phyloP scores from a whole-genome alignment of 129 eudicot genomes.

The Tagetes patula region DNA sequence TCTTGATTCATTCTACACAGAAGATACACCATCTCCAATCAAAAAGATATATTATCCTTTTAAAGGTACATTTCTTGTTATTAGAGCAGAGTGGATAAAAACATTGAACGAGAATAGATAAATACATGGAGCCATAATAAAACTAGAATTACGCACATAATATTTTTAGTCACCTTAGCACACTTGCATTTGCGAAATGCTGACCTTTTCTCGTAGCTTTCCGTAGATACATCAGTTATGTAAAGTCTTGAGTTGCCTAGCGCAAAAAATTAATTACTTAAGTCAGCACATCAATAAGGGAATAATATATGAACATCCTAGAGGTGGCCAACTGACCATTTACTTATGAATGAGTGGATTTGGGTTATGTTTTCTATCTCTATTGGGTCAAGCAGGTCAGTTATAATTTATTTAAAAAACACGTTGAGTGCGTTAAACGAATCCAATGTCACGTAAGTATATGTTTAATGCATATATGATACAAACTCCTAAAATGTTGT shows the following conservation, averaged over 20 bases:
- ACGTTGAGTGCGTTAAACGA: background rate
- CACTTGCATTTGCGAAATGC: slow-evolving; percentile 3
- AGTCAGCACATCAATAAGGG: too few relatives aligned
- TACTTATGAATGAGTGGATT: background rate
- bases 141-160: background rate
- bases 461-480: background rate
- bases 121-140: background rate
- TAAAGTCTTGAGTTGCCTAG: background rate
- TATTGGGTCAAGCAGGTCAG: background rate
- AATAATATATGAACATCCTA: background rate
- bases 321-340: background rate
- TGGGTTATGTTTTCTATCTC: background rate
- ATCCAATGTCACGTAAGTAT: background rate
- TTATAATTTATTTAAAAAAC: background rate
- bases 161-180: slow-evolving; percentile 1
- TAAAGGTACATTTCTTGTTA: slow-evolving; percentile 47
- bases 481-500: background rate
- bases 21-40: slow-evolving; percentile 82
- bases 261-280: background rate
- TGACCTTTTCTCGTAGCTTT: background rate
- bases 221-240: background rate
- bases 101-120: background rate
- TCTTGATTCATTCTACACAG: slow-evolving; percentile 75
- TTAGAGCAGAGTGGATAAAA: slow-evolving; percentile 15
- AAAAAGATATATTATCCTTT: slow-evolving; percentile 61